Evolutionary conservation across 345 rosid genomes (phyloP), one percentile per base, ranked within the genome.

Genomic region (Heritiera fomes): DNA sequence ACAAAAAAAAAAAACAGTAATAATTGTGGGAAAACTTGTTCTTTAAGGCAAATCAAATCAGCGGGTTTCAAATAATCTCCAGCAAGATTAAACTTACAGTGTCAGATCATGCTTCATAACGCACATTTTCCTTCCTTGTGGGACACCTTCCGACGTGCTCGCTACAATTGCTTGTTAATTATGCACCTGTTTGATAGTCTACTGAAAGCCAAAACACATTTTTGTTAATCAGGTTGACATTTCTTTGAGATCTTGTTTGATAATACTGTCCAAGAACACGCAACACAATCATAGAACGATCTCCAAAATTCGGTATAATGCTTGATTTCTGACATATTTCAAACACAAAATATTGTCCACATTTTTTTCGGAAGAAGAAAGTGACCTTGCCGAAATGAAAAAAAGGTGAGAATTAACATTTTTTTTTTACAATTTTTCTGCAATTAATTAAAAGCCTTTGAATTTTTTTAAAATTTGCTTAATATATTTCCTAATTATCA

Each of bases 31-130:
- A 7, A 45, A 20, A 45, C 17, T 46, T 28, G 13, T 18, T 6
- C 9, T 5, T 47, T 46, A 23, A 23, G 73, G 56, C 41, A 47
- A 69, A 70, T 47, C 56, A 69, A 69, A 69, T 70, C 58, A 23
- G 58, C 28, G 56, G 43, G n/a, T 32, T 9, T n/a, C 53, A 45
- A 69, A 20, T 10, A 34, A 71, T 30, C 8, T 72, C 32, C 1
- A 17, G 62, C 62, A 53, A 52, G 30, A 52, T 53, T 53, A 55
- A 72, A 53, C 30, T 70, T 55, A 14, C 15, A 9, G 30, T 11
- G 47, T 72, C 46, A 72, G 34, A 15, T 47, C 58, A 4, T 20
- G 74, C 74, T 70, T 52, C 9, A 8, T 34, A 34, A 0, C 46
- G 17, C 9, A 40, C 3, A 18, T 17, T 8, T 18, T 15, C 28